phyloP scores from a whole-genome alignment of 805 yeast genomes.

The Maudiozyma pseudohumilis region DNA sequence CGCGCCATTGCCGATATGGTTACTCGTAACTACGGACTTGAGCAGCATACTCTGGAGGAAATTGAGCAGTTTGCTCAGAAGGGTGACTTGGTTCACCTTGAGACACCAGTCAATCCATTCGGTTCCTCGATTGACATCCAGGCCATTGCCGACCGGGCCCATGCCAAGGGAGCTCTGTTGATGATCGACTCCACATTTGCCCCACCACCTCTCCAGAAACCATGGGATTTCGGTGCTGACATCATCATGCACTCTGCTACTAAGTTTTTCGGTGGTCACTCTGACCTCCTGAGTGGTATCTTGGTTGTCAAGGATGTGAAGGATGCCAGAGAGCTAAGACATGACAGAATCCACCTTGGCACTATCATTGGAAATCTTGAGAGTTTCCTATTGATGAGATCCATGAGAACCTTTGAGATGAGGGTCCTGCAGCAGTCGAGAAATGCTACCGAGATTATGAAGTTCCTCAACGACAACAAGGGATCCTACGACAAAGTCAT shows the following conservation, averaged over 20 bases:
- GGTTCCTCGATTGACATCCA: conserved; percentile 57
- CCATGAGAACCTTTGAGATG: conserved; percentile 70
- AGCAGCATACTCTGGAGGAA: conserved; percentile 40
- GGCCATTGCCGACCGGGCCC: conserved; percentile 60
- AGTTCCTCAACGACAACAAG: conserved; percentile 43
- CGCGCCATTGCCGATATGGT: conserved; percentile 59
- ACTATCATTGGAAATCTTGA: conserved; percentile 75
- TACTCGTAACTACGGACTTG: conserved; percentile 48
- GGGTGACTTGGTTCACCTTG: conserved; percentile 76
- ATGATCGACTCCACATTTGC: conserved; percentile 88
- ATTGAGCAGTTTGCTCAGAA: conserved; percentile 36
- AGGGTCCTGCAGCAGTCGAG: conserved; percentile 58
- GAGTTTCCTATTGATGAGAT: conserved; percentile 61
- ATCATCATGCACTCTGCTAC: conserved; percentile 89
- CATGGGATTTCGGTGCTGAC: conserved; percentile 78
- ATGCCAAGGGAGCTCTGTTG: conserved; percentile 62
- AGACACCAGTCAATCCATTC: conserved; percentile 85
- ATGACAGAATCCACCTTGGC: conserved; percentile 65
- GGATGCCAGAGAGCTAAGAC: conserved; percentile 37
- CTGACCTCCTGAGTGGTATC: conserved; percentile 79
- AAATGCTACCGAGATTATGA: conserved; percentile 52
- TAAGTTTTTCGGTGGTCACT: conserved; percentile 89
- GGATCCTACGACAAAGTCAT: conserved; percentile 38
- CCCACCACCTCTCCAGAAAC: conserved; percentile 81
- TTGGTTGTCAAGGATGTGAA: conserved; percentile 49